Evolutionary conservation across 176 grass and related monocot species (phyloP).

Genomic region (Eremochloa ophiuroides): DNA sequence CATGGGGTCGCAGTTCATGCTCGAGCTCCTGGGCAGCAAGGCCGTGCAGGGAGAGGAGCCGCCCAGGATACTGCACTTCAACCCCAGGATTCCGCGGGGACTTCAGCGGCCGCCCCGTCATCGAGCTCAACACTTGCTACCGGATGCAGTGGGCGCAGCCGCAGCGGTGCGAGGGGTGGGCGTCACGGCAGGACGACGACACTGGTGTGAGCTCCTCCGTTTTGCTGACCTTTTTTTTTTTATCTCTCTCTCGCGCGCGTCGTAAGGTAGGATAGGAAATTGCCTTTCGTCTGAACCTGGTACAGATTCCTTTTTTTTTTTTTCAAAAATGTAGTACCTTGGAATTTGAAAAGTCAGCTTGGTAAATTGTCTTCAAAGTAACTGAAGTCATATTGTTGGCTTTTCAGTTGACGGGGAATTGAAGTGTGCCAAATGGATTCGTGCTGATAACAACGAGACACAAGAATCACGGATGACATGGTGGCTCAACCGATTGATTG

Average conservation of each 20-base stretch:
- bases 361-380: not conserved
- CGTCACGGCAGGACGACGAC: constrained; percentile 41
- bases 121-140: constrained; percentile 92
- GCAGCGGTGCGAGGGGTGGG: constrained; percentile 61
- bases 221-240: not conserved
- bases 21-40: constrained; percentile 77
- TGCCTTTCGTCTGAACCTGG: not conserved
- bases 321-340: not conserved
- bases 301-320: not conserved
- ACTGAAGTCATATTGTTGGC: not conserved
- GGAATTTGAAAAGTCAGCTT: not conserved
- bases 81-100: constrained; percentile 80
- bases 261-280: not conserved
- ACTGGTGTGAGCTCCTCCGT: constrained; percentile 47
- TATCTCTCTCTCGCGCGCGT: not conserved
- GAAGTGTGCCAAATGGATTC: constrained; percentile 80
- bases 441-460: constrained; percentile 26
- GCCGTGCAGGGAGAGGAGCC: constrained; percentile 87
- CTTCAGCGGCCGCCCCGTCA: constrained; percentile 60
- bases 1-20: constrained; percentile 72
- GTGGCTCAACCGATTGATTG: constrained; percentile 64
- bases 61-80: constrained; percentile 82
- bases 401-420: constrained; percentile 68
- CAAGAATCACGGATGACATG: constrained; percentile 36
- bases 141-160: constrained; percentile 89